Percentiles rank a stretch among this genome's conserved stretches.
phyloP scores from a whole-genome alignment of 2,329 filamentous ascomycete genomes.

The Trichoderma aggressivum region DNA sequence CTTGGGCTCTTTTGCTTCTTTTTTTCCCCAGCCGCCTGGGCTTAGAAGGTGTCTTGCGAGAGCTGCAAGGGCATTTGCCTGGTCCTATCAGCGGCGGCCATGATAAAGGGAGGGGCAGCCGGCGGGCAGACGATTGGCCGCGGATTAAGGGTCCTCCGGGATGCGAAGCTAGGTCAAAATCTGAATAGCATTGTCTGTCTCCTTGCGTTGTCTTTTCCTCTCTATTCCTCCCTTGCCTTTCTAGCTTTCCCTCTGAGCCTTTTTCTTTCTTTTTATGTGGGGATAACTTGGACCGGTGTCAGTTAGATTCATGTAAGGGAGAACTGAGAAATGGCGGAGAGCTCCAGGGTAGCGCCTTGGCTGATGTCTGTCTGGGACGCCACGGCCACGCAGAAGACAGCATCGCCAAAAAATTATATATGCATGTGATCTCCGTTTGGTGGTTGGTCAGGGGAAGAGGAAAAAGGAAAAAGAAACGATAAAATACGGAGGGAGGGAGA shows the following conservation, averaged over 20 bases:
- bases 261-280: background rate
- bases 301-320: background rate
- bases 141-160: conserved; percentile 17
- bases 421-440: background rate
- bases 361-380: background rate
- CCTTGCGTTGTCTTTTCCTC: background rate
- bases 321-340: background rate
- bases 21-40: conserved; percentile 14
- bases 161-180: background rate
- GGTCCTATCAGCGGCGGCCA: conserved; percentile 13
- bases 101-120: conserved; percentile 16
- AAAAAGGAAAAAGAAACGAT: background rate
- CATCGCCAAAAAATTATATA: background rate
- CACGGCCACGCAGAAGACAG: background rate
- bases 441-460: background rate
- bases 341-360: background rate
- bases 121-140: conserved; percentile 9
- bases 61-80: conserved; percentile 14
- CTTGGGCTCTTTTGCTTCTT: background rate
- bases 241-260: background rate
- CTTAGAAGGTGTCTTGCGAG: conserved; percentile 13
- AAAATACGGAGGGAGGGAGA: background rate
- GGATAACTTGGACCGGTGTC: background rate
- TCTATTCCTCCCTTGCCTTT: background rate
- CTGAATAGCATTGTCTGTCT: conserved; percentile 5